Conservation (phyloP, 2,329 filamentous ascomycete genomes). For the Aureobasidium sp. region DNA sequence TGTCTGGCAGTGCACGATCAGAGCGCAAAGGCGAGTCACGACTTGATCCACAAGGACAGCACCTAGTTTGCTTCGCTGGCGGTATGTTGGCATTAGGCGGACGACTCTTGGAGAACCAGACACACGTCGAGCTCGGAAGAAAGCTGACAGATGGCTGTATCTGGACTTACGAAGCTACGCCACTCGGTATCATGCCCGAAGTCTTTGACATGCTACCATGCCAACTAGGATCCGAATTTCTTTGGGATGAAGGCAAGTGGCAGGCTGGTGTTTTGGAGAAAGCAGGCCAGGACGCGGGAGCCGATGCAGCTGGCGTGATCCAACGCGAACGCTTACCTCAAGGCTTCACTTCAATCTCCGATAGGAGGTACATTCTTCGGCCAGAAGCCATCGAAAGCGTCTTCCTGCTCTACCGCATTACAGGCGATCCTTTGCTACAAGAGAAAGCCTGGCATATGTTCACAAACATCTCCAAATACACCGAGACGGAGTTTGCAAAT, state of each 20-base stretch:
- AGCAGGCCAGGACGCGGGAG: slow-evolving; percentile 24
- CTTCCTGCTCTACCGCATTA: slow-evolving; percentile 70
- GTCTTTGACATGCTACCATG: slow-evolving; percentile 45
- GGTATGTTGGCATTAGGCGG: slow-evolving; percentile 64
- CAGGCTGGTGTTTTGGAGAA: slow-evolving; percentile 33
- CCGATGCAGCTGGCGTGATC: slow-evolving; percentile 26
- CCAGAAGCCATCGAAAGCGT: slow-evolving; percentile 52
- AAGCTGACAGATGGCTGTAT: slow-evolving; percentile 58
- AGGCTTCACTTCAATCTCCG: slow-evolving; percentile 51
- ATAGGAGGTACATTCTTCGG: slow-evolving; percentile 57
- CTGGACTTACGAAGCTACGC: slow-evolving; percentile 52
- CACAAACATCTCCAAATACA: slow-evolving; percentile 52
- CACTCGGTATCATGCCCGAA: slow-evolving; percentile 56
- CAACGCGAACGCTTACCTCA: slow-evolving; percentile 40
- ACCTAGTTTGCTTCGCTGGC: slow-evolving; percentile 63
- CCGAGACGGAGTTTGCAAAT: slow-evolving; percentile 55
- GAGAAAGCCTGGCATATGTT: slow-evolving; percentile 72
- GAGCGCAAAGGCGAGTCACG: slow-evolving; percentile 15
- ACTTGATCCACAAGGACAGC: slow-evolving; percentile 43
- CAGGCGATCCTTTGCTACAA: slow-evolving; percentile 57
- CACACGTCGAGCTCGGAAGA: slow-evolving; percentile 37
- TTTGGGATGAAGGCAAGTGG: slow-evolving; percentile 40
- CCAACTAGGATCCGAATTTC: slow-evolving; percentile 28
- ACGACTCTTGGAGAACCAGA: slow-evolving; percentile 49
- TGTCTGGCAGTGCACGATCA: slow-evolving; percentile 41